phyloP scores from a whole-genome alignment of 2,329 filamentous ascomycete genomes.

The Calonectria hawksworthii region DNA sequence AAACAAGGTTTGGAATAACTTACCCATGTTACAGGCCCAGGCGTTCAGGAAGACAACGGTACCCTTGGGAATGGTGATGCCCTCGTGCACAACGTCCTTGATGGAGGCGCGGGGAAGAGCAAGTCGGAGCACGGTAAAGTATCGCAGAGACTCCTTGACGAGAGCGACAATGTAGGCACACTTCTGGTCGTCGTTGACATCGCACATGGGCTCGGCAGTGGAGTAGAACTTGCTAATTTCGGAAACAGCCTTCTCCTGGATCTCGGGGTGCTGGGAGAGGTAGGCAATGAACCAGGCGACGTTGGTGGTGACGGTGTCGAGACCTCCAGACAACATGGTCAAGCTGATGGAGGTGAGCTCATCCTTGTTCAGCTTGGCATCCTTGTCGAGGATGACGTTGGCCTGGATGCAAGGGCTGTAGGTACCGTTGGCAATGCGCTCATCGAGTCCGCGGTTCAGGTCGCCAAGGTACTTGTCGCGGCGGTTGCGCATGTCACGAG shows the following conservation, averaged over 20 bases:
- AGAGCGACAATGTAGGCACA: slow-evolving; percentile 75
- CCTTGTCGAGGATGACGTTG: slow-evolving; percentile 75
- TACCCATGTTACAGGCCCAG: slow-evolving; percentile 79
- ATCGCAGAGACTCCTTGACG: slow-evolving; percentile 72
- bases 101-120: slow-evolving; percentile 73
- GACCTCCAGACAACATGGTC: slow-evolving; percentile 77
- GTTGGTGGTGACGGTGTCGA: slow-evolving; percentile 76
- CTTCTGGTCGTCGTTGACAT: slow-evolving; percentile 73
- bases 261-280: slow-evolving; percentile 70
- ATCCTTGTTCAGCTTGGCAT: slow-evolving; percentile 72
- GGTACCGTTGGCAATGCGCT: slow-evolving; percentile 71
- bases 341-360: slow-evolving; percentile 76
- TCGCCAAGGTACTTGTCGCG: slow-evolving; percentile 71
- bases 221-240: slow-evolving; percentile 70
- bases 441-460: slow-evolving; percentile 71
- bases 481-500: slow-evolving; percentile 70
- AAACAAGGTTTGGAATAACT: slow-evolving; percentile 33
- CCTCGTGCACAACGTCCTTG: slow-evolving; percentile 71
- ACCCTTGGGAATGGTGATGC: slow-evolving; percentile 70
- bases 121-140: slow-evolving; percentile 74
- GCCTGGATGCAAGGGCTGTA: slow-evolving; percentile 77
- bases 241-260: slow-evolving; percentile 71
- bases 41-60: slow-evolving; percentile 77
- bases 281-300: slow-evolving; percentile 76
- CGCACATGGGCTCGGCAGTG: slow-evolving; percentile 68